These are phyloP conservation scores for Kodamaea arcana DNA, from an alignment of 1,139 yeast species.

Conservation along the genomic window DNA sequence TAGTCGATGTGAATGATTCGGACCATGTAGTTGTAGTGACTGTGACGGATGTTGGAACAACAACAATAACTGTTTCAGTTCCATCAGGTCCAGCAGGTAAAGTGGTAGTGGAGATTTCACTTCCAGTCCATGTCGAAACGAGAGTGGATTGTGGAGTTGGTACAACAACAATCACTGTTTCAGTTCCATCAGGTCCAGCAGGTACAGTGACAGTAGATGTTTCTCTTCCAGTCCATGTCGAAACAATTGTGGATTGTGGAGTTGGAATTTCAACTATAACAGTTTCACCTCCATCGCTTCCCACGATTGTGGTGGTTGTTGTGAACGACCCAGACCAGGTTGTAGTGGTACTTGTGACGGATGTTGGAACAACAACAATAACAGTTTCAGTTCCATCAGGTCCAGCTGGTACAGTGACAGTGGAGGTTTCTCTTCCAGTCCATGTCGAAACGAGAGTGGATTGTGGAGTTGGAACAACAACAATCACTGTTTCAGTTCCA, in stretches of 20 bases:
- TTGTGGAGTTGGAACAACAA: too few relatives aligned
- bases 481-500: too few relatives aligned
- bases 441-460: too few relatives aligned
- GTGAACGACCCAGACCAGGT: too few relatives aligned
- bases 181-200: not conserved
- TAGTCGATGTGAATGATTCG: constrained; percentile 9
- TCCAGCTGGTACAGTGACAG: too few relatives aligned
- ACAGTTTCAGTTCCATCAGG: too few relatives aligned
- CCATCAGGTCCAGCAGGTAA: constrained; percentile 8
- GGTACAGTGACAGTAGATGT: constrained; percentile 8
- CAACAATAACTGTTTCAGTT: constrained; percentile 7
- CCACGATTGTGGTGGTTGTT: constrained; percentile 6
- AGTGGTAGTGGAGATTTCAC: constrained; percentile 5
- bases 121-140: not conserved
- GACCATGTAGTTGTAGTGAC: constrained; percentile 8
- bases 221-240: constrained; percentile 10
- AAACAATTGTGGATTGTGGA: constrained; percentile 10
- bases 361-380: too few relatives aligned
- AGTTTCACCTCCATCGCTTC: constrained; percentile 14
- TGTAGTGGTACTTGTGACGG: too few relatives aligned
- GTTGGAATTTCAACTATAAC: constrained; percentile 15
- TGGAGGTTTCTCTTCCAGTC: too few relatives aligned
- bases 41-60: constrained; percentile 3
- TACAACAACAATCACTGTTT: not conserved
- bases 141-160: not conserved